Evolutionary conservation across 148 eudicot species (phyloP).

Genomic region (Vaccinium darrowii): DNA sequence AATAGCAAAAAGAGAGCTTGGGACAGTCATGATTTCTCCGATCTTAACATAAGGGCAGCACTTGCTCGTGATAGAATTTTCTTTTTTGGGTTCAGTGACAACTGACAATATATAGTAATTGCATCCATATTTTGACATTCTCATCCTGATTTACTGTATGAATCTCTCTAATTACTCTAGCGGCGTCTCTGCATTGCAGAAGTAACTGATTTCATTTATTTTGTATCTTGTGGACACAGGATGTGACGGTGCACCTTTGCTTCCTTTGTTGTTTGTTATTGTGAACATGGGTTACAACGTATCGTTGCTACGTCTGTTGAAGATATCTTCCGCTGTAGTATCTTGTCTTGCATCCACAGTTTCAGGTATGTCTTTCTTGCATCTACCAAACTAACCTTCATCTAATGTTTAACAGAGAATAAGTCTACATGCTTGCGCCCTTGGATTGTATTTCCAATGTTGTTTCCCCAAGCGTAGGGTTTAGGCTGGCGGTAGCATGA

Average conservation of each 20-base stretch:
- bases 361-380: conserved; percentile 54
- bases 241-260: conserved; percentile 88
- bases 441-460: no score
- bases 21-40: not conserved
- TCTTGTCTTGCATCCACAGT: conserved; percentile 89
- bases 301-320: conserved; percentile 83
- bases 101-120: not conserved
- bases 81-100: not conserved
- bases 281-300: conserved; percentile 94
- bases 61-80: not conserved
- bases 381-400: not conserved
- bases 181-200: no score
- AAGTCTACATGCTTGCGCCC: not conserved
- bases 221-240: conserved; percentile 43
- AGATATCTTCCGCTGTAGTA: conserved; percentile 89
- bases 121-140: conserved; percentile 3
- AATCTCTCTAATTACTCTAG: not conserved
- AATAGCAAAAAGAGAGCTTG: not conserved
- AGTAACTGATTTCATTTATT: conserved; percentile 6
- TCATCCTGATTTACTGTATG: not conserved
- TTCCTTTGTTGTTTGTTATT: conserved; percentile 77
- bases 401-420: not conserved
- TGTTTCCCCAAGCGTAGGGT: no score
- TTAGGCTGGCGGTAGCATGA: no score
- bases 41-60: not conserved